phyloP scores from a whole-genome alignment of 2,329 filamentous ascomycete genomes.

The Monosporascus ibericus region DNA sequence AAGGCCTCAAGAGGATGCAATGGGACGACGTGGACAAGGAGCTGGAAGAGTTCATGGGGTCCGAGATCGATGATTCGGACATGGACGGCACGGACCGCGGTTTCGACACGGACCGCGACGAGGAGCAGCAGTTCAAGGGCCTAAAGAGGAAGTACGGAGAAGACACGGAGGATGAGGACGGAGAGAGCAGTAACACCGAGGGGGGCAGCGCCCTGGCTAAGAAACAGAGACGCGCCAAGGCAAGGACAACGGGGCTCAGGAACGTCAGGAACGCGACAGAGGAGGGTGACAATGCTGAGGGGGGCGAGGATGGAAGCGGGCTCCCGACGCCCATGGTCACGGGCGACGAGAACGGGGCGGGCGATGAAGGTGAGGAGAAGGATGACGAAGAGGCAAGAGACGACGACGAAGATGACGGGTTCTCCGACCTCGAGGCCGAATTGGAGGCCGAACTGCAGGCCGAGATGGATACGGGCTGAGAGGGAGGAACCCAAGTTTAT shows the following conservation, averaged over 20 bases:
- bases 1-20: conserved; percentile 22
- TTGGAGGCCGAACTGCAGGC: conserved; percentile 34
- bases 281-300: conserved; percentile 12
- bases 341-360: conserved; percentile 36
- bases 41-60: conserved; percentile 57
- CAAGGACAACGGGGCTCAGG: conserved; percentile 33
- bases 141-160: conserved; percentile 23
- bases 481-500: conserved; percentile 8
- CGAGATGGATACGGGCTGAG: conserved; percentile 27
- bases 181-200: conserved; percentile 1
- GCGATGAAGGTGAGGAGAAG: conserved; percentile 23
- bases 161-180: conserved; percentile 16
- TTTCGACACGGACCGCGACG: conserved; percentile 22
- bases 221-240: conserved; percentile 35
- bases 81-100: conserved; percentile 24
- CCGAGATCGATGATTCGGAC: conserved; percentile 44
- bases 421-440: conserved; percentile 44
- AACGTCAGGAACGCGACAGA: conserved; percentile 31
- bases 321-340: conserved; percentile 31
- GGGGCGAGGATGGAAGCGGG: conserved; percentile 21
- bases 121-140: conserved; percentile 26
- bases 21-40: conserved; percentile 50
- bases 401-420: conserved; percentile 26
- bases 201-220: conserved; percentile 30
- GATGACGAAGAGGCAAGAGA: conserved; percentile 14